Base-by-base conservation (phyloP, 202 grass and related monocot genomes). In the Thinopyrum obtusiflorum region DNA sequence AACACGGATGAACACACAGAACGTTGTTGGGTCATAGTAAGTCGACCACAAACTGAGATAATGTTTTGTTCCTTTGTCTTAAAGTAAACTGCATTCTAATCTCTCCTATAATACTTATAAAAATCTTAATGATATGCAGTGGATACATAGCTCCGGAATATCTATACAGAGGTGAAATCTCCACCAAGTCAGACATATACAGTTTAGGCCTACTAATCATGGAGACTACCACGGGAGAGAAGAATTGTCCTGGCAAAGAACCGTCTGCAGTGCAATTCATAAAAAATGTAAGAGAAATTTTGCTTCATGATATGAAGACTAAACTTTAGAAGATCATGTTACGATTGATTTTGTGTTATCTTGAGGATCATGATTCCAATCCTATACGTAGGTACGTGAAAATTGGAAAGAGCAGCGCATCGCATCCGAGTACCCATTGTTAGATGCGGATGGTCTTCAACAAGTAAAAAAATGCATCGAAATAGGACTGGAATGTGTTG, bases 391-490 rank as follows among this genome's bases (percentile, higher is more conserved):
- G 77, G 59, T 44, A 79, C 13, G 3, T 1, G 61, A 27, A 44
- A 63, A 42, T 0, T 62, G 77, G 77, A 64, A 14, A 63, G 25
- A 79, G 25, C 4, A 35, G 8, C 60, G 27, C 7, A 80, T 80
- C 27, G 1, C 24, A 1, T 44, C 60, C 0, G 39, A 7, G 24
- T 80, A 80, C 6, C 60, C 77, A 65, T 80, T 24, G 1, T 25
- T 80, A 4, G 17, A 31, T 66, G 60, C 9, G 8, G 78, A 46
- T 66, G 0, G 4, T 0, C 5, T 31, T 26, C 24, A 31, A 20
- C 61, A 66, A 12, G 78, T 65, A 21, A 42, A 31, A 47, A 80
- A 26, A 80, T 80, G 61, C 61, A 65, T 80, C 20, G 39, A 80
- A 66, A 65, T 32, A 46, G 78, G 15, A 10, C 17, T 80, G 40